These are phyloP conservation scores for Cryptosporidium sp. DNA, from an alignment of 169 alveolate genomes.

Conservation along the genomic window DNA sequence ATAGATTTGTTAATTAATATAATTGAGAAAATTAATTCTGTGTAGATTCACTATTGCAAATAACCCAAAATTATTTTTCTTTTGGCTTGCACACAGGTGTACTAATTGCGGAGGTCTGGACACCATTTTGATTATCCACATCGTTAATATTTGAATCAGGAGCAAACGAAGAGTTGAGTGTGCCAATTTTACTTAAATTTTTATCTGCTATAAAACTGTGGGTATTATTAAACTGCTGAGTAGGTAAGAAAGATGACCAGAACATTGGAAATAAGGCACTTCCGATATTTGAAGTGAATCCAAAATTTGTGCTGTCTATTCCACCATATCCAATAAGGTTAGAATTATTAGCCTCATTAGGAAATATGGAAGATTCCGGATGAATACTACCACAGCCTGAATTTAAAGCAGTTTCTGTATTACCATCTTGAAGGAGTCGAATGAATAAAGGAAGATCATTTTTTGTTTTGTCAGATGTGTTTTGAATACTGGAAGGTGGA, in stretches of 20 bases:
- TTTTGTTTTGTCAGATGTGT: background rate
- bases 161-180: background rate
- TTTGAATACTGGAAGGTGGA: background rate
- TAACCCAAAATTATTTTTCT: background rate
- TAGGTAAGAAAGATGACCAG: slow-evolving; percentile 5
- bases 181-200: background rate
- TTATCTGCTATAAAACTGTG: background rate
- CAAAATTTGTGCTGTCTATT: slow-evolving; percentile 1
- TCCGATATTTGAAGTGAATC: background rate
- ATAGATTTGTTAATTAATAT: background rate
- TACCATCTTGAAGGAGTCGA: slow-evolving; percentile 13
- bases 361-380: background rate
- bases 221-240: background rate
- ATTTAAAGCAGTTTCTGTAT: background rate
- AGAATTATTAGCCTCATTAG: background rate
- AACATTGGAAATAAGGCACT: slow-evolving; percentile 1
- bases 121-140: slow-evolving; percentile 1
- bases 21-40: background rate
- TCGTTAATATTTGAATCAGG: slow-evolving; percentile 1
- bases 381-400: background rate
- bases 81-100: slow-evolving; percentile 16
- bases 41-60: background rate
- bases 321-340: background rate
- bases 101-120: slow-evolving; percentile 1
- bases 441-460: slow-evolving; percentile 12